Evolutionary conservation across 2,329 filamentous ascomycete genomes (phyloP).

Genomic region (Rhynchosporium agropyri): DNA sequence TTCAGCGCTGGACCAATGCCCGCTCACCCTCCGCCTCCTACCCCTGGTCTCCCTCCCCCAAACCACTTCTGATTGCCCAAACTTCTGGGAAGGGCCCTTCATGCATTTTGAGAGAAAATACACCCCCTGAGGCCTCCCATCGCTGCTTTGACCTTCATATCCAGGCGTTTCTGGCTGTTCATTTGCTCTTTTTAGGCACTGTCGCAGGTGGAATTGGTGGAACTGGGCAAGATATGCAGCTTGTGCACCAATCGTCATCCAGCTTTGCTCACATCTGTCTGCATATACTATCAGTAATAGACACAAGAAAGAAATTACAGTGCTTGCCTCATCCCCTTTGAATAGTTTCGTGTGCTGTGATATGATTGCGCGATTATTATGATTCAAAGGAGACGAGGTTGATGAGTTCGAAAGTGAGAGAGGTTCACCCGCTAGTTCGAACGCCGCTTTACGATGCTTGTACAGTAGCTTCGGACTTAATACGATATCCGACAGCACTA

Average conservation of each 20-base stretch:
- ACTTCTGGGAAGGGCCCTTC: too few species aligned
- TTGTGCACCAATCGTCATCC: too few species aligned
- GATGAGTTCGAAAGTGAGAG: neutral
- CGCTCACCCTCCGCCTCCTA: neutral
- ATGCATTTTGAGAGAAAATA: too few species aligned
- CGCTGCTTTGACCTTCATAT: too few species aligned
- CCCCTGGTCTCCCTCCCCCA: neutral
- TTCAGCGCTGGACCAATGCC: constrained; percentile 8
- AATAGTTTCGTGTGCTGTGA: neutral
- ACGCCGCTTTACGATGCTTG: neutral
- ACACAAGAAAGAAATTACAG: neutral
- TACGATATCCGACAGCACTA: neutral
- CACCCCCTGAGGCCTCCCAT: too few species aligned
- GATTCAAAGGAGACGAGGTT: neutral
- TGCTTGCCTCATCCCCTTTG: too few species aligned
- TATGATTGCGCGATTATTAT: neutral
- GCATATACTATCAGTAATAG: too few species aligned
- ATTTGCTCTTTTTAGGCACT: too few species aligned
- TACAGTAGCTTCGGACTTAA: constrained; percentile 7
- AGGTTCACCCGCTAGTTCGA: constrained; percentile 3
- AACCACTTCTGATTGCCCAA: neutral
- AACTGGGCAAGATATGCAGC: too few species aligned
- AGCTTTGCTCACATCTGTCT: too few species aligned
- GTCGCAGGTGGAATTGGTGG: too few species aligned
- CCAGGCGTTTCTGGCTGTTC: too few species aligned